phyloP scores from a whole-genome alignment of 176 grass and related monocot species.

The Phoenix dactylifera region DNA sequence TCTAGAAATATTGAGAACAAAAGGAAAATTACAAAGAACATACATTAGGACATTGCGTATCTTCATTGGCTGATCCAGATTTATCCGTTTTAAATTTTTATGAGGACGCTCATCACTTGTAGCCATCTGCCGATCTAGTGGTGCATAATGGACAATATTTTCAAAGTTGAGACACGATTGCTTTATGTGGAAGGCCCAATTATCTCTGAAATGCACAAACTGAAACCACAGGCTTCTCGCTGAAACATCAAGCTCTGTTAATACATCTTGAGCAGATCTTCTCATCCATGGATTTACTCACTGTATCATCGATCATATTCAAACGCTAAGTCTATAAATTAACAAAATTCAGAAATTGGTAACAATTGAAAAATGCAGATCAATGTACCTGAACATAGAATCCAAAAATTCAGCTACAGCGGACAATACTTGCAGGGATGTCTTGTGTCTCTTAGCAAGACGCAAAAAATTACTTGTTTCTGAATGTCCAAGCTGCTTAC shows the following conservation, averaged over 20 bases:
- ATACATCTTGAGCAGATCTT: conserved; percentile 1
- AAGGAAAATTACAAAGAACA: conserved; percentile 20
- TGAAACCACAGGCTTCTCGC: conserved; percentile 34
- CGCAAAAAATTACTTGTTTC: conserved; percentile 48
- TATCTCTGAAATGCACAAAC: conserved; percentile 40
- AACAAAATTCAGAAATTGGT: background rate
- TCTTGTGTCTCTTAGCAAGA: conserved; percentile 66
- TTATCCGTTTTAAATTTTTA: conserved; percentile 62
- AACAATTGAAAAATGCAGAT: background rate
- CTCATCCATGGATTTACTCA: conserved; percentile 14
- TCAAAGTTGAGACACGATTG: conserved; percentile 66
- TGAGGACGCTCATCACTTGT: conserved; percentile 38
- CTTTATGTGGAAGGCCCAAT: conserved; percentile 71
- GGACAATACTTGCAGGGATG: conserved; percentile 60
- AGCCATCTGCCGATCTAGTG: conserved; percentile 34
- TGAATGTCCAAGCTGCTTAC: conserved; percentile 22
- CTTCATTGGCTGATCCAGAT: conserved; percentile 33
- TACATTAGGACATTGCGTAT: conserved; percentile 60
- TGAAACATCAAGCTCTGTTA: conserved; percentile 33
- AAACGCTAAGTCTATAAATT: background rate
- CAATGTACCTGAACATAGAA: conserved; percentile 44
- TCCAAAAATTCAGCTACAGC: conserved; percentile 73
- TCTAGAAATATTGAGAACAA: conserved; percentile 17
- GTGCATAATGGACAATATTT: conserved; percentile 64
- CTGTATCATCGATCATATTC: background rate